phyloP scores from a whole-genome alignment of 352 stramenopile genomes.

The Phytophthora tubulina region DNA sequence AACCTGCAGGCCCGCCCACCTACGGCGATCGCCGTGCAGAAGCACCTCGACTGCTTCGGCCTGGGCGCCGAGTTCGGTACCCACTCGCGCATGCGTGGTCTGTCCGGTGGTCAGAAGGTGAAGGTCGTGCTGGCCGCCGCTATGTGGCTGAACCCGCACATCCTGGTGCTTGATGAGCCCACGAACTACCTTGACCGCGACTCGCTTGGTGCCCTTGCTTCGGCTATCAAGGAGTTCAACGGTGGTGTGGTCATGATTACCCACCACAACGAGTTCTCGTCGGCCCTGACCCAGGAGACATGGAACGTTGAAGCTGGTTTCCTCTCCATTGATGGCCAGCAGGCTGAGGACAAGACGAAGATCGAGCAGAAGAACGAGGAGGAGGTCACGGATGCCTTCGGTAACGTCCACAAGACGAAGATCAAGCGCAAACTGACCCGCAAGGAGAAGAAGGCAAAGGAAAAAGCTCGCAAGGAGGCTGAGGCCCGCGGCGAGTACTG shows the following conservation, averaged over 20 bases:
- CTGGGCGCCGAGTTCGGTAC: constrained; percentile 97
- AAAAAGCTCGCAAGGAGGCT: constrained; percentile 90
- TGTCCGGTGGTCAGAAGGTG: constrained; percentile 99
- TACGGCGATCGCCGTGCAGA: constrained; percentile 96
- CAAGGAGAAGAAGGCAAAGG: constrained; percentile 91
- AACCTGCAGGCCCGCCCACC: constrained; percentile 94
- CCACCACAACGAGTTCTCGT: constrained; percentile 98
- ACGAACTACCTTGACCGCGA: constrained; percentile 98
- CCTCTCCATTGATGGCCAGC: constrained; percentile 88
- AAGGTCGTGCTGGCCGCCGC: constrained; percentile 98
- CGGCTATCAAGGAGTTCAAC: constrained; percentile 97
- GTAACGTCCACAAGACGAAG: constrained; percentile 89
- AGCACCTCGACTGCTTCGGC: constrained; percentile 97
- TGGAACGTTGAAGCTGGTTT: constrained; percentile 94
- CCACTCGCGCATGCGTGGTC: constrained; percentile 97
- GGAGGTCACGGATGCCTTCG: constrained; percentile 83
- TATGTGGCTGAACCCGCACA: constrained; percentile 97
- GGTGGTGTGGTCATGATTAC: constrained; percentile 98
- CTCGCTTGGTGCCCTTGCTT: constrained; percentile 95
- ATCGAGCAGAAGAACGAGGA: constrained; percentile 93
- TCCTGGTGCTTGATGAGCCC: constrained; percentile 96
- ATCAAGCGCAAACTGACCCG: constrained; percentile 92
- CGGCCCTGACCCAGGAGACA: constrained; percentile 93
- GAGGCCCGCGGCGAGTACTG: constrained; percentile 88
- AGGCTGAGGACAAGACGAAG: constrained; percentile 90